Evolutionary conservation across 2,329 filamentous ascomycete species (phyloP).

Genomic region (Trichoderma endophyticum): DNA sequence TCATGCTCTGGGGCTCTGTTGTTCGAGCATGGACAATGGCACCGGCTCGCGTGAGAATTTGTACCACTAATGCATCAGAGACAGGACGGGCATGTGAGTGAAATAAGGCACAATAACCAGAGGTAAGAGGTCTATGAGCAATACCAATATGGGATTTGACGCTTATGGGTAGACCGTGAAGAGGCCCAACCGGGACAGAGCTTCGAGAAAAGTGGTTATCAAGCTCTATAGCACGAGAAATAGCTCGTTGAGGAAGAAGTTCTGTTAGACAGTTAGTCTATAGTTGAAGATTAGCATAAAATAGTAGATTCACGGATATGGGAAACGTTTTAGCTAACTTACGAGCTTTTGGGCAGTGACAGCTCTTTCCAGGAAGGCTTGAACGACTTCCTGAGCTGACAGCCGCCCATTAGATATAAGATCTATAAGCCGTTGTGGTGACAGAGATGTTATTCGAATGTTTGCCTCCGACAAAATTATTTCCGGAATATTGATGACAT

Average conservation of each 20-base stretch:
- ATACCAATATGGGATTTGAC: conserved; percentile 1
- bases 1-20: background rate
- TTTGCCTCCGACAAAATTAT: background rate
- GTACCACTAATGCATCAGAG: background rate
- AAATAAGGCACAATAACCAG: background rate
- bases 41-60: background rate
- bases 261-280: background rate
- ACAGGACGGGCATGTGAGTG: background rate
- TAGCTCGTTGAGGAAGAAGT: background rate
- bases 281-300: background rate
- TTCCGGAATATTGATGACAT: background rate
- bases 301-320: background rate
- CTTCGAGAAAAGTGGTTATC: background rate
- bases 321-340: background rate
- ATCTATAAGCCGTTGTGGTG: background rate
- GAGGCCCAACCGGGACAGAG: background rate
- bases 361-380: background rate
- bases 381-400: background rate
- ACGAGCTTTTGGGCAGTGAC: background rate
- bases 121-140: background rate
- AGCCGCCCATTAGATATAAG: background rate
- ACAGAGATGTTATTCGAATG: background rate
- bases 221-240: background rate
- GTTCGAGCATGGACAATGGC: background rate
- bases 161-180: background rate